A percentile compares a stretch with the other conserved stretches of the same genome.
phyloP scores from a whole-genome alignment of 768 basidiomycete species.

The Terana coerulea region DNA sequence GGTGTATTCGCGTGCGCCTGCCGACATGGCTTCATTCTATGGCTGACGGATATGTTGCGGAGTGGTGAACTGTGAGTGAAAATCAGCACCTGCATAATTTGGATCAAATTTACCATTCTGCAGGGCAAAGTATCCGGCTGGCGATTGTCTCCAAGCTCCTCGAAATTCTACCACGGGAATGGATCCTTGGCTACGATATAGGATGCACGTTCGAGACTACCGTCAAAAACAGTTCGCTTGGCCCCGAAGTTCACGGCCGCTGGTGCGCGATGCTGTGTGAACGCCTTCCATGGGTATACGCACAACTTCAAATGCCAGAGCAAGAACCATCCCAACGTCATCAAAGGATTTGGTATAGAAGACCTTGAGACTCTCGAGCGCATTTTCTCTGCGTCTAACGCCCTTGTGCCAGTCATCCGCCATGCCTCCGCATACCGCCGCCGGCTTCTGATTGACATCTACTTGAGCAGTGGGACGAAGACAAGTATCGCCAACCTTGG shows the following conservation, averaged over 20 bases:
- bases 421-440: constrained; percentile 28
- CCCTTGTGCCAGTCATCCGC: constrained; percentile 22
- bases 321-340: constrained; percentile 26
- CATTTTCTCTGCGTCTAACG: constrained; percentile 17
- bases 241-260: not conserved
- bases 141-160: constrained; percentile 2
- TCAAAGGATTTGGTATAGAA: constrained; percentile 30
- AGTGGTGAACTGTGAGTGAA: constrained; percentile 20
- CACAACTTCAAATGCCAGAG: constrained; percentile 33
- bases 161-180: not conserved
- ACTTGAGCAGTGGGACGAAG: constrained; percentile 33
- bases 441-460: constrained; percentile 27
- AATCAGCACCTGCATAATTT: not conserved
- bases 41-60: constrained; percentile 15
- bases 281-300: constrained; percentile 33
- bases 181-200: constrained; percentile 12
- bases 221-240: constrained; percentile 11
- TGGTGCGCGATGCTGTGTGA: constrained; percentile 10
- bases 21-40: constrained; percentile 18
- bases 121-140: constrained; percentile 11
- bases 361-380: constrained; percentile 23
- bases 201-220: constrained; percentile 16
- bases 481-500: constrained; percentile 30
- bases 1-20: constrained; percentile 32
- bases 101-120: not conserved